phyloP scores from a whole-genome alignment of 2,329 filamentous ascomycete species.

The Apiospora rasikravindrae region DNA sequence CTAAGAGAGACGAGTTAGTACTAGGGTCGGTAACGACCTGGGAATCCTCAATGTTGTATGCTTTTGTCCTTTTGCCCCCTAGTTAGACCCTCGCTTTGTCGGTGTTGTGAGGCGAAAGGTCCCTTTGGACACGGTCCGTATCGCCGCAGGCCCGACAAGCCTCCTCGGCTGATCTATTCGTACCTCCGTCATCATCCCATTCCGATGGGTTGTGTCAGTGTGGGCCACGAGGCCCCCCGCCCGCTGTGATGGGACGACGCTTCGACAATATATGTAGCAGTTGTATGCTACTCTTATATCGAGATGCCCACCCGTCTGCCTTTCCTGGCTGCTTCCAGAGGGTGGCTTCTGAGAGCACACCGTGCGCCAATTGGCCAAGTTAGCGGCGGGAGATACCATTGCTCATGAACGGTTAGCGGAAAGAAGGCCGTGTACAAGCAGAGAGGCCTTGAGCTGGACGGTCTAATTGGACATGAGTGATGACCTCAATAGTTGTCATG shows the following conservation, averaged over 20 bases:
- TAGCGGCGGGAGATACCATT: not conserved
- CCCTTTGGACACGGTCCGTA: too few relatives aligned
- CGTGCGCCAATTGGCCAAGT: not conserved
- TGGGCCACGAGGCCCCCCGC: not conserved
- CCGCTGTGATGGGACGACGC: not conserved
- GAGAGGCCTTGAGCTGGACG: too few relatives aligned
- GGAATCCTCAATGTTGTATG: constrained; percentile 14
- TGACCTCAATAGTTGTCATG: not conserved
- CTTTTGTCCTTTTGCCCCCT: not conserved
- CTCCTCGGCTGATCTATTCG: not conserved
- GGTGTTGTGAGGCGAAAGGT: too few relatives aligned
- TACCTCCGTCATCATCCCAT: not conserved
- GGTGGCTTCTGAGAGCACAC: not conserved
- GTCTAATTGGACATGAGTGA: too few relatives aligned
- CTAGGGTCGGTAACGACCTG: constrained; percentile 15
- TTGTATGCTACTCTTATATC: not conserved
- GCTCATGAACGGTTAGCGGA: not conserved
- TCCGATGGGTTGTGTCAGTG: not conserved
- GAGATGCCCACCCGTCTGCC: too few relatives aligned
- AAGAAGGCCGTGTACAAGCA: too few relatives aligned
- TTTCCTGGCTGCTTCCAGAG: too few relatives aligned
- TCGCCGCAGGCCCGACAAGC: not conserved
- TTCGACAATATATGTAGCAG: not conserved
- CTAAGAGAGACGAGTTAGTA: constrained; percentile 13
- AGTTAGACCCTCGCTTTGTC: not conserved